Percentiles rank a stretch among this genome's conserved stretches.
Evolutionary conservation across 257 asterid genomes (phyloP).

Genomic region (Thymus quinquecostatus): DNA sequence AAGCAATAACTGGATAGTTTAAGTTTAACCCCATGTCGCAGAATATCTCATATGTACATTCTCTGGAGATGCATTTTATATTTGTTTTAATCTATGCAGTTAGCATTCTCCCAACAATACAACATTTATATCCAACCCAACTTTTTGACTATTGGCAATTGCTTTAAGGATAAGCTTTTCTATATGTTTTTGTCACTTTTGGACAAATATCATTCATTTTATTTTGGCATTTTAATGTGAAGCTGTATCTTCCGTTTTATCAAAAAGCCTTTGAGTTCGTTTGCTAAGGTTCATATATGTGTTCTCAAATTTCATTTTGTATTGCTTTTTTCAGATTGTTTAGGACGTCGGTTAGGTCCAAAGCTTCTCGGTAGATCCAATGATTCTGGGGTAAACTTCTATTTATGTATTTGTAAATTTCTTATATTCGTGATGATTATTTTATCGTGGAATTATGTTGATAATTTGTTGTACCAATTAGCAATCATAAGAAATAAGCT

Average conservation of each 20-base stretch:
- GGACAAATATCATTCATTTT: slow-evolving; percentile 8
- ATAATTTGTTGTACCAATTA: slow-evolving; percentile 11
- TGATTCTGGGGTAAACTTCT: slow-evolving; percentile 84
- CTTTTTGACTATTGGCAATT: neutral
- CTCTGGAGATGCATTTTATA: neutral
- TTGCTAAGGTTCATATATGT: neutral
- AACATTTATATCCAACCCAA: neutral
- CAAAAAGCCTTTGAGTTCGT: neutral
- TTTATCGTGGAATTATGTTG: neutral
- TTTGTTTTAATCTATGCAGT: slow-evolving; percentile 1
- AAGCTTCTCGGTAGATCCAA: slow-evolving; percentile 85
- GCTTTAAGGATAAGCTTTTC: neutral
- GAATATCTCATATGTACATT: slow-evolving; percentile 10
- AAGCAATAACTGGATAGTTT: slow-evolving; percentile 4
- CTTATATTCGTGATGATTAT: slow-evolving; percentile 22
- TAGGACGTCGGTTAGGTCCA: slow-evolving; percentile 97
- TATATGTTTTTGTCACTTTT: slow-evolving; percentile 4
- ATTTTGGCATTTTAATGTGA: slow-evolving; percentile 7
- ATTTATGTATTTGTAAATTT: slow-evolving; percentile 9
- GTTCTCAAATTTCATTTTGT: slow-evolving; percentile 30
- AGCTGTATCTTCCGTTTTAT: slow-evolving; percentile 19
- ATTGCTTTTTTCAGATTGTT: slow-evolving; percentile 73
- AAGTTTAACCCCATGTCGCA: slow-evolving; percentile 10
- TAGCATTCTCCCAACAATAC: neutral
- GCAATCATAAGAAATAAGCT: slow-evolving; percentile 23